phyloP scores from a whole-genome alignment of 306 rosid genomes.

The Sesbania bispinosa region DNA sequence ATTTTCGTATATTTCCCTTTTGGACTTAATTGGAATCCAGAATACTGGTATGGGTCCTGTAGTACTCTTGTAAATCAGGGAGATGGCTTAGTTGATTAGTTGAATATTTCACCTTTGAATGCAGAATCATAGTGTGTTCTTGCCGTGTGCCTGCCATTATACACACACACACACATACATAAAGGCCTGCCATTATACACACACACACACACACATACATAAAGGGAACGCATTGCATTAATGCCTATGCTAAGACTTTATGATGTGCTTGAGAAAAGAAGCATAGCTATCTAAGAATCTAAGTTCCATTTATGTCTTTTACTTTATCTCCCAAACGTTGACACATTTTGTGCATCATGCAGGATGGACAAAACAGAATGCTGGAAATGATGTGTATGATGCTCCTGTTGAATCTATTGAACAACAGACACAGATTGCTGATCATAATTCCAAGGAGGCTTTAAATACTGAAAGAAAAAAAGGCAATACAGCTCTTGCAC shows the following conservation, averaged over 20 bases:
- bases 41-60: not conserved
- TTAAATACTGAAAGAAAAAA: conserved; percentile 35
- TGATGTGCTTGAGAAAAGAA: not conserved
- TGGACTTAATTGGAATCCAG: not conserved
- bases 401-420: conserved; percentile 45
- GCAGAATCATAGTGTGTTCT: not conserved
- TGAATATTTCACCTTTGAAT: not conserved
- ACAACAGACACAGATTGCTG: conserved; percentile 28
- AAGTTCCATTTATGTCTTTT: not conserved
- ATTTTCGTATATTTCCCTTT: not conserved
- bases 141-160: not conserved
- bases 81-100: not conserved
- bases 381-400: conserved; percentile 32
- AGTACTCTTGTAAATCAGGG: not conserved
- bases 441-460: conserved; percentile 28
- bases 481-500: conserved; percentile 59
- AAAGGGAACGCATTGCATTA: not conserved
- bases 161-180: no score
- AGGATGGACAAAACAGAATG: conserved; percentile 42
- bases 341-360: conserved; percentile 18
- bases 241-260: not conserved
- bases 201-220: no score
- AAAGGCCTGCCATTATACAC: not conserved
- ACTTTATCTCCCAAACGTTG: not conserved
- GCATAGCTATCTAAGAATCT: not conserved